Conservation (phyloP, 2,329 filamentous ascomycete genomes). For the Scedosporium aurantiacum region DNA sequence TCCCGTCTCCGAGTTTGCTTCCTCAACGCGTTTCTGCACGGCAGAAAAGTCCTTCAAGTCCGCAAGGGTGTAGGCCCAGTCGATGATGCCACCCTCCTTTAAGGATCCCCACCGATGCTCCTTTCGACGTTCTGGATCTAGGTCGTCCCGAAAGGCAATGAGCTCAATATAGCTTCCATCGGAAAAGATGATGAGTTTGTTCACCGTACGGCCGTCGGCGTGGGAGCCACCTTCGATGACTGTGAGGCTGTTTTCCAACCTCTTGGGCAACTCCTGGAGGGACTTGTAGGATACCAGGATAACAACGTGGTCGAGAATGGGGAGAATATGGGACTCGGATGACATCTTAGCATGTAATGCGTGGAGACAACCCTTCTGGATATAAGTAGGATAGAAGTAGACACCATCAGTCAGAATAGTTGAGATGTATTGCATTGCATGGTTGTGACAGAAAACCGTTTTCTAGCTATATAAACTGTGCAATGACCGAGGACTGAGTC, state of each 20-base stretch:
- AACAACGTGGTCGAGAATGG: conserved; percentile 51
- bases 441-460: not conserved
- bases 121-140: conserved; percentile 21
- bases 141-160: conserved; percentile 40
- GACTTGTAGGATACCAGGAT: conserved; percentile 45
- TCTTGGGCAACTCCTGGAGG: conserved; percentile 34
- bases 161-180: conserved; percentile 59
- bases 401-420: not conserved
- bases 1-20: conserved; percentile 15
- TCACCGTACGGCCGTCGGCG: conserved; percentile 48
- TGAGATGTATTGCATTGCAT: not conserved
- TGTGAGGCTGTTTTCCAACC: conserved; percentile 45
- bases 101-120: conserved; percentile 49
- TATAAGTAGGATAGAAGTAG: not conserved
- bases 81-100: conserved; percentile 38
- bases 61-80: conserved; percentile 45
- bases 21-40: conserved; percentile 25
- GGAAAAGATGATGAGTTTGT: conserved; percentile 49
- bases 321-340: conserved; percentile 10
- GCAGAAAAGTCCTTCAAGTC: conserved; percentile 22
- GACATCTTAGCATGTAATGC: not conserved
- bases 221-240: conserved; percentile 38
- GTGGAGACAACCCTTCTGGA: not conserved
- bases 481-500: not conserved
- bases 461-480: not conserved